Percentiles rank a stretch among this genome's conserved stretches.
Conservation (phyloP, 2,329 filamentous ascomycete genomes). For the Trichoderma afroharzianum region DNA sequence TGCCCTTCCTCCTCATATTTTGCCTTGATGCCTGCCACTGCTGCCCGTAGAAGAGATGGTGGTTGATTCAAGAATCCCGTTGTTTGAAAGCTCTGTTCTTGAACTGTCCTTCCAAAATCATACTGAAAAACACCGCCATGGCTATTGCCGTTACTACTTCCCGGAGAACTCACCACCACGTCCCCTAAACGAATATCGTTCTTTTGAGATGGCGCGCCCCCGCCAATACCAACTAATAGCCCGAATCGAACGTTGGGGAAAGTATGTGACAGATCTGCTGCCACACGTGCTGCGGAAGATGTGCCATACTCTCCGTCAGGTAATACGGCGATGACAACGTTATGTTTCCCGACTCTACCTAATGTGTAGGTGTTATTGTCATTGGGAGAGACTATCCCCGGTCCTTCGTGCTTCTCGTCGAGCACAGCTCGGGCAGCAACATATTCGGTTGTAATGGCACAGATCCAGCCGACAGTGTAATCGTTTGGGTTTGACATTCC, state of each 20-base stretch:
- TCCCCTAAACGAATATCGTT: background rate
- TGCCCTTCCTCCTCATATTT: background rate
- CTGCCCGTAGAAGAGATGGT: background rate
- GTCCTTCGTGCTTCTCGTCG: background rate
- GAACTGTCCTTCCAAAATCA: background rate
- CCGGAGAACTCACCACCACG: background rate
- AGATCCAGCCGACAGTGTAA: background rate
- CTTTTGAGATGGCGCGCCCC: background rate
- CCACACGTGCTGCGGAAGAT: background rate
- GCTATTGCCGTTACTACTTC: background rate
- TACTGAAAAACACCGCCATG: background rate
- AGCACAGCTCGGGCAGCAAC: background rate
- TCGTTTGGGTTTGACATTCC: background rate
- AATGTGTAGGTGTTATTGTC: background rate
- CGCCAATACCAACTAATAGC: background rate
- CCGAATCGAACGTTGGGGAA: background rate
- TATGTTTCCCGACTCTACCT: background rate
- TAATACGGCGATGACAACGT: background rate
- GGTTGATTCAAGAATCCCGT: background rate
- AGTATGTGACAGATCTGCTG: background rate
- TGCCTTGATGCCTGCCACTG: rapidly evolving
- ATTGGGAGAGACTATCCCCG: background rate
- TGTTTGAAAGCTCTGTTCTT: background rate
- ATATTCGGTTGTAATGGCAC: background rate
- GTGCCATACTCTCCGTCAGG: background rate